phyloP scores from a whole-genome alignment of 495 filamentous ascomycete species.

The Penicillium fimorum region DNA sequence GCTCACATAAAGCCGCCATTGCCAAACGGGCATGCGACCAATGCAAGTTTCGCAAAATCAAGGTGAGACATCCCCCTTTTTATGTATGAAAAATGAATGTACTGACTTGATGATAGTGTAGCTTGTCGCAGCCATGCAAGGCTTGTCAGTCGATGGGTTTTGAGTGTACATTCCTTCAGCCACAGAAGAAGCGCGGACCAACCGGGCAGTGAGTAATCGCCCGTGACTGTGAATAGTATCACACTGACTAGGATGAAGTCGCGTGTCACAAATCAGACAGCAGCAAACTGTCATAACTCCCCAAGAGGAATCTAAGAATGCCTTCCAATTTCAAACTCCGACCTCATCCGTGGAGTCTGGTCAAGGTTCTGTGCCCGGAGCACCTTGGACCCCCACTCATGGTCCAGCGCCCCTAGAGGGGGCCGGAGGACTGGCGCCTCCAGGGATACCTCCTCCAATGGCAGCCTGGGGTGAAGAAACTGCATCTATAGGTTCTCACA shows the following conservation, averaged over 20 bases:
- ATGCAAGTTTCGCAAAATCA: constrained; percentile 47
- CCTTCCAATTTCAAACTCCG: constrained; percentile 24
- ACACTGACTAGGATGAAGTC: constrained; percentile 23
- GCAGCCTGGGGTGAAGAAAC: constrained; percentile 26
- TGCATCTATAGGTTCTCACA: constrained; percentile 26
- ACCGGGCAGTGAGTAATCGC: constrained; percentile 40
- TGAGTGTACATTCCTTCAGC: constrained; percentile 47
- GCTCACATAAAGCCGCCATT: constrained; percentile 29
- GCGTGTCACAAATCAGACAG: constrained; percentile 43
- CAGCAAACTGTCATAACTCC: constrained; percentile 32
- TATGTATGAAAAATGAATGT: neutral
- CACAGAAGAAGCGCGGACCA: constrained; percentile 45
- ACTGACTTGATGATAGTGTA: constrained; percentile 33
- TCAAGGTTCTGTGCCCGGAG: constrained; percentile 22
- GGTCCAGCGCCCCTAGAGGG: constrained; percentile 24
- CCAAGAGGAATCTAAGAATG: constrained; percentile 18
- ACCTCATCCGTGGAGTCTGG: constrained; percentile 22
- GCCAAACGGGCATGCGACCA: constrained; percentile 43
- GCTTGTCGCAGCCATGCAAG: constrained; percentile 41
- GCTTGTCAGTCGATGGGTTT: constrained; percentile 41
- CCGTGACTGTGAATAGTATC: neutral
- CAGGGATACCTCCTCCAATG: constrained; percentile 18
- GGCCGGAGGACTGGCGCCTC: constrained; percentile 19
- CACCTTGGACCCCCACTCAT: constrained; percentile 23
- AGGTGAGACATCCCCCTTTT: constrained; percentile 26